Percentiles rank a stretch among this genome's conserved stretches.
These are phyloP conservation scores for Anacardium occidentale DNA, from an alignment of 345 rosid species.

Conservation along the genomic window DNA sequence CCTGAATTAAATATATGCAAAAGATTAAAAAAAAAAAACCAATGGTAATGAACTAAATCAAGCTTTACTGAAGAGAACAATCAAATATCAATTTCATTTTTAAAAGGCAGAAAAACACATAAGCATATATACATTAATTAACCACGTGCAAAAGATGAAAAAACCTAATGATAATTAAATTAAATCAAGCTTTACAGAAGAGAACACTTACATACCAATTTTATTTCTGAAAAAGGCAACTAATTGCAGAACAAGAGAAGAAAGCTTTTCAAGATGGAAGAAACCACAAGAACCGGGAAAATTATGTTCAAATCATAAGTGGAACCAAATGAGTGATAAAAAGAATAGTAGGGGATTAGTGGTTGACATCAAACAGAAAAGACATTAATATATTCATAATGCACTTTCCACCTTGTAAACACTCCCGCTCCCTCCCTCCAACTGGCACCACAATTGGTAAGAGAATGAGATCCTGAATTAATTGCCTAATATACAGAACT, in stretches of 20 bases:
- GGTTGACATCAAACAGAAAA: background rate
- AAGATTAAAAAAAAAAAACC: background rate
- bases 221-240: background rate
- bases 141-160: too few species aligned
- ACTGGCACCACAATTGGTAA: background rate
- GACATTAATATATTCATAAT: background rate
- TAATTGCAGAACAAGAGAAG: background rate
- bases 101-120: background rate
- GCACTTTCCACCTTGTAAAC: background rate
- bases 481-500: background rate
- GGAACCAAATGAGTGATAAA: background rate
- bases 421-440: background rate
- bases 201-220: background rate
- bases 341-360: background rate
- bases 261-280: background rate
- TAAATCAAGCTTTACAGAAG: background rate
- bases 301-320: background rate
- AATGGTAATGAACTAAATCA: background rate
- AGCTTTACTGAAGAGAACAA: background rate
- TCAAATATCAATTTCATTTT: too few species aligned
- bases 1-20: background rate
- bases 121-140: background rate
- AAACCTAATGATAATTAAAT: background rate
- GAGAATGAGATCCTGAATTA: background rate
- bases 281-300: background rate